phyloP scores from a whole-genome alignment of 108 stramenopile genomes.

The Cyclotella kingstonii region DNA sequence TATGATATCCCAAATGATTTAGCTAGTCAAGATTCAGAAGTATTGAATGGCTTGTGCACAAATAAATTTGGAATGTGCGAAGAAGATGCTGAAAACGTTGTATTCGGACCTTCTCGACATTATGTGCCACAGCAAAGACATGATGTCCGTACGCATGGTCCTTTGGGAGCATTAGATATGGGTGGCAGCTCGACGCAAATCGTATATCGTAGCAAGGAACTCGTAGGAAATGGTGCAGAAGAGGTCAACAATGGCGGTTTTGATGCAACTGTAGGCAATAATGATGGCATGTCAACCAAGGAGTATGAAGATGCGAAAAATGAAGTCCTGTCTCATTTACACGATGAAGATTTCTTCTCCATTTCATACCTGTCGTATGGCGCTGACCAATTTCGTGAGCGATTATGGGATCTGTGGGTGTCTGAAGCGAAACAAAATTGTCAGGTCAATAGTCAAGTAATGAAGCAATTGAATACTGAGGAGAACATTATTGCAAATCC shows the following conservation, averaged over 20 bases:
- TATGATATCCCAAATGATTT: slow-evolving; percentile 6
- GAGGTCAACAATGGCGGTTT: not conserved
- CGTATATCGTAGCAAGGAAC: slow-evolving; percentile 45
- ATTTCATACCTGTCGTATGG: slow-evolving; percentile 85
- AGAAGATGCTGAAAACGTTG: slow-evolving; percentile 42
- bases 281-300: not conserved
- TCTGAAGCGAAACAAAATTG: slow-evolving; percentile 35
- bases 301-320: not conserved
- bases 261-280: slow-evolving; percentile 6
- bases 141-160: slow-evolving; percentile 40
- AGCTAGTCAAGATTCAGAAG: not conserved
- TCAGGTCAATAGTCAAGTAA: not conserved
- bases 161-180: slow-evolving; percentile 86
- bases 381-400: slow-evolving; percentile 85
- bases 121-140: slow-evolving; percentile 32
- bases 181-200: slow-evolving; percentile 87
- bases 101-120: slow-evolving; percentile 44
- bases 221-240: not conserved
- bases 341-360: slow-evolving; percentile 79
- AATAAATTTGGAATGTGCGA: slow-evolving; percentile 52
- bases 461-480: not conserved
- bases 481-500: slow-evolving; percentile 65
- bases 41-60: slow-evolving; percentile 31
- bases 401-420: slow-evolving; percentile 78
- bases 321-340: slow-evolving; percentile 47